These are phyloP conservation scores for Trichosporon sp. DNA, from an alignment of 1,284 basidiomycete genomes.

Conservation along the genomic window DNA sequence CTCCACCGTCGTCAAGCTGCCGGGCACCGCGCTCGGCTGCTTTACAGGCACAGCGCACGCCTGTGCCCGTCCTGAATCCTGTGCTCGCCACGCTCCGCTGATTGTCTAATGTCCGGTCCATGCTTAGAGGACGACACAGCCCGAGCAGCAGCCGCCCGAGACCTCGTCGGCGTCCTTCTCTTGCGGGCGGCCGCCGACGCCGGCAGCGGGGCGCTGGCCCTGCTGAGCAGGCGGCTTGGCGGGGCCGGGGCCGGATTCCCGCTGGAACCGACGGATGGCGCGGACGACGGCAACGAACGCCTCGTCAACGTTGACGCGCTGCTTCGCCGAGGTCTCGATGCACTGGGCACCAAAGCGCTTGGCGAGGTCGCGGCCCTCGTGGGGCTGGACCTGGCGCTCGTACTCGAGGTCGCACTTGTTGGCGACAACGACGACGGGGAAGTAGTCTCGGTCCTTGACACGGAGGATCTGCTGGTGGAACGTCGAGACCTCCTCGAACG, in stretches of 20 bases:
- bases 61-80: no score
- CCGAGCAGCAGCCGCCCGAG: constrained; percentile 68
- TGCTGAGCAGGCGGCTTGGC: constrained; percentile 55
- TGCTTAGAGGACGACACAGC: constrained; percentile 67
- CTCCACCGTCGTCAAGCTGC: no score
- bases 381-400: constrained; percentile 95
- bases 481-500: constrained; percentile 94
- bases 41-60: no score
- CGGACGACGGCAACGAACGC: constrained; percentile 96
- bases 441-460: constrained; percentile 94
- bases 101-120: not conserved
- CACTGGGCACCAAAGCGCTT: constrained; percentile 96
- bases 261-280: constrained; percentile 96
- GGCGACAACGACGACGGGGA: constrained; percentile 96
- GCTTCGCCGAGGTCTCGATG: constrained; percentile 98
- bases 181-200: constrained; percentile 59
- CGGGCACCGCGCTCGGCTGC: no score
- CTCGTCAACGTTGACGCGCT: constrained; percentile 97
- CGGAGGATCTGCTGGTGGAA: constrained; percentile 91
- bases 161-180: constrained; percentile 52
- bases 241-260: constrained; percentile 58
- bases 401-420: constrained; percentile 99
- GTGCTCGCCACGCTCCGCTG: no score
- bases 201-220: constrained; percentile 61
- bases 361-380: constrained; percentile 96